Conservation (phyloP, 2,329 filamentous ascomycete genomes). For the Cladobotryum mycophilum region DNA sequence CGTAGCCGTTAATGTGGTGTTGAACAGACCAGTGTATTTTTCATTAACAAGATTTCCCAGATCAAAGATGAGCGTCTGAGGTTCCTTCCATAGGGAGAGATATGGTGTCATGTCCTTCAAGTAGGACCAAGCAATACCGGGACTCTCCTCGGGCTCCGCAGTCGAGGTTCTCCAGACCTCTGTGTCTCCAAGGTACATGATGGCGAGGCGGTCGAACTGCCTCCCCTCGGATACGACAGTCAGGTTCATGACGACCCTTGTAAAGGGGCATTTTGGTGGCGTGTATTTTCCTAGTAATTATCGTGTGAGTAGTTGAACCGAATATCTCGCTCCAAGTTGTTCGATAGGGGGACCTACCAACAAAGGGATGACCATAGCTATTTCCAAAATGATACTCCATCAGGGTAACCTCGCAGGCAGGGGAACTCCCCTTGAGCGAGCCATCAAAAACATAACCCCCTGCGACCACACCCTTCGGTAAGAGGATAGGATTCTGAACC, state of each 20-base stretch:
- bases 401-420: slow-evolving; percentile 48
- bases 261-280: slow-evolving; percentile 60
- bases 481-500: slow-evolving; percentile 60
- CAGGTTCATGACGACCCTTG: slow-evolving; percentile 69
- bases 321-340: background rate
- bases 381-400: slow-evolving; percentile 66
- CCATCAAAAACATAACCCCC: background rate
- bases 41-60: slow-evolving; percentile 65
- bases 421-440: background rate
- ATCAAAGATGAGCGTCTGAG: slow-evolving; percentile 74
- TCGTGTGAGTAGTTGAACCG: background rate
- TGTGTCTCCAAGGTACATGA: slow-evolving; percentile 69
- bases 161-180: slow-evolving; percentile 83
- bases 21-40: slow-evolving; percentile 66
- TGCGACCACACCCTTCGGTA: slow-evolving; percentile 32
- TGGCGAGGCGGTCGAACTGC: slow-evolving; percentile 70
- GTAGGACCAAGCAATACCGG: slow-evolving; percentile 70
- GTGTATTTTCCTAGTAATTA: slow-evolving; percentile 12
- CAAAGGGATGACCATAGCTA: slow-evolving; percentile 68
- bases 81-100: slow-evolving; percentile 58
- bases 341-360: slow-evolving; percentile 47
- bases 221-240: slow-evolving; percentile 64
- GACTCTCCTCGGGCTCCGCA: slow-evolving; percentile 60
- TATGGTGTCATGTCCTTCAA: slow-evolving; percentile 74
- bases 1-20: slow-evolving; percentile 66